Evolutionary conservation across 176 grass and related monocot genomes (phyloP).

Genomic region (Aegilops bicornis): DNA sequence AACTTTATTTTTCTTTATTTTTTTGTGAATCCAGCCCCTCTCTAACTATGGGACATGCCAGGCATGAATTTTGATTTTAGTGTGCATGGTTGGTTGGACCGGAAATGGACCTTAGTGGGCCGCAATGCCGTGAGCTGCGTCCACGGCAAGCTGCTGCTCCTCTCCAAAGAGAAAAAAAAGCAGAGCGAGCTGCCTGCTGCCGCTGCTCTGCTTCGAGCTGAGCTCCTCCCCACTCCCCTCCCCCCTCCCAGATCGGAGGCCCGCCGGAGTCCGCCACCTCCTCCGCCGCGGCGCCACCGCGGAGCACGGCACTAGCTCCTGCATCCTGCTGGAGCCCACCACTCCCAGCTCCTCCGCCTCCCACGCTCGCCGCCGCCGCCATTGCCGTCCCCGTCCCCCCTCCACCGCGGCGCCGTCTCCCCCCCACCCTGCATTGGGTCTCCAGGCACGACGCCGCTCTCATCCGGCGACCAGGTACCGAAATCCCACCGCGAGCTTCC

Average conservation of each 20-base stretch:
- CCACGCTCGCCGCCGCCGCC: background rate
- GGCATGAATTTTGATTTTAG: too few relatives aligned
- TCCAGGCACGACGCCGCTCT: background rate
- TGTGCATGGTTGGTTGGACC: background rate
- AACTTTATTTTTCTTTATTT: too few relatives aligned
- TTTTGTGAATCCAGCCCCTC: too few relatives aligned
- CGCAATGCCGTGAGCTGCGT: background rate
- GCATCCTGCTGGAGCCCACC: background rate
- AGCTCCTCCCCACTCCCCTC: background rate
- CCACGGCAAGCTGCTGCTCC: background rate
- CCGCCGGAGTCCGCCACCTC: background rate
- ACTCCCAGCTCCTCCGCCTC: background rate
- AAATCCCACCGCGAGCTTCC: background rate
- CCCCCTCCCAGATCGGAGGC: conserved; percentile 6
- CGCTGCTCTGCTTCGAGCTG: background rate
- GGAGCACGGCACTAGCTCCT: background rate
- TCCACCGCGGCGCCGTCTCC: background rate
- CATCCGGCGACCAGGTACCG: background rate
- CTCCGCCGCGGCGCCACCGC: background rate
- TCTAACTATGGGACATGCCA: too few relatives aligned
- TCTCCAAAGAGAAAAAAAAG: background rate
- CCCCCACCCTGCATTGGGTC: background rate
- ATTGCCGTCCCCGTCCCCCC: background rate
- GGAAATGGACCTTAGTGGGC: background rate
- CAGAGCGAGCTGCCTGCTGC: background rate